Evolutionary conservation across 2,329 filamentous ascomycete genomes (phyloP), one percentile per base, ranked within the genome.

Genomic region (Colletotrichum spaethianum): DNA sequence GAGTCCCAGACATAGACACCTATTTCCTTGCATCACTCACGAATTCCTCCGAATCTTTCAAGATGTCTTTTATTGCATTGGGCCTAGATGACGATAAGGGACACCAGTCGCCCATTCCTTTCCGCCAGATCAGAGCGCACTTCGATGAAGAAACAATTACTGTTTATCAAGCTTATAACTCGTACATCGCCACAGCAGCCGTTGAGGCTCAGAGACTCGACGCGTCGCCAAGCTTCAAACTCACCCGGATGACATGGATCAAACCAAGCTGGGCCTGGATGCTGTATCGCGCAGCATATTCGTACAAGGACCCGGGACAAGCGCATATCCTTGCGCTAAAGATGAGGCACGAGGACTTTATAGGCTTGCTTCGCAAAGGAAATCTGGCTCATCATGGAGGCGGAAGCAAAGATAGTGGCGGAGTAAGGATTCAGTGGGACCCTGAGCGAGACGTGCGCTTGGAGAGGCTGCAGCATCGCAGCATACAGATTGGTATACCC

Each of bases 211-310:
- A 91, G 75, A 85, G 81, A 11, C 85, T 92, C 50, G 80, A 85
- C 59, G 86, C 88, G 0, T 89, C 87, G 0, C 82, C 87, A 2
- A 79, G 83, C 8, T 92, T 91, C 80, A 82, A 79, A 18, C 81
- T 82, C n/a, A 79, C 79, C 1, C 86, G 90, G 63, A 91, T 91
- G 89, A 92, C 90, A 4, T 92, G 90, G 90, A 86, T 92, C 74
- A 92, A 92, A 76, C 89, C 89, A 0, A 88, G 85, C 70, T 92
- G 89, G 86, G 81, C 83, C 57, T 92, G 90, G 90, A 90, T 91
- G 86, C 86, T 91, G 79, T 91, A 92, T 77, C 88, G 90, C 59
- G 83, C 85, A 26, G 90, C 89, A 20, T 92, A 91, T 80, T 87
- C 87, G 0, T 85, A 83, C 78, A 92, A 92, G 75, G 88, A 90